Percentiles rank a stretch among this genome's conserved stretches.
phyloP scores from a whole-genome alignment of 768 basidiomycete species.

The Dendrothele bispora region DNA sequence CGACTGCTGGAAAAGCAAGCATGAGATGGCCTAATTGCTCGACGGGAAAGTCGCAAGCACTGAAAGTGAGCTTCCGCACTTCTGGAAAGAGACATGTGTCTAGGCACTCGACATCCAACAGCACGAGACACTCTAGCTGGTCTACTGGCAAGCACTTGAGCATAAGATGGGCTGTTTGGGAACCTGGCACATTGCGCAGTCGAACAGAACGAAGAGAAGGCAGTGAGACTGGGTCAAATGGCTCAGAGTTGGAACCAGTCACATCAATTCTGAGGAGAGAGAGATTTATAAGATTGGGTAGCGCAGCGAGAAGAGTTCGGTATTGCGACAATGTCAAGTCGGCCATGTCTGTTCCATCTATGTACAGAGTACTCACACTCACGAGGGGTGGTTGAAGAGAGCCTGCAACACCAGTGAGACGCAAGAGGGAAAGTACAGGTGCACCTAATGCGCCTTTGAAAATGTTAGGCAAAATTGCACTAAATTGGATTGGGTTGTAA shows the following conservation, averaged over 20 bases:
- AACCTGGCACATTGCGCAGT: too few species aligned
- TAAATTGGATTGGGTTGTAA: slow-evolving; percentile 30
- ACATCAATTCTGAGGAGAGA: slow-evolving; percentile 42
- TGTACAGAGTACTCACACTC: slow-evolving; percentile 38
- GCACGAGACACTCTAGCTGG: slow-evolving; percentile 31
- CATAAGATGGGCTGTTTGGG: too few species aligned
- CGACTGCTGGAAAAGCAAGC: slow-evolving; percentile 34
- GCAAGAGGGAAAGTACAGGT: slow-evolving; percentile 37
- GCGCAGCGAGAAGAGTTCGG: slow-evolving; percentile 29
- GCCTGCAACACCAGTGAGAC: slow-evolving; percentile 41
- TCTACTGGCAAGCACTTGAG: slow-evolving; percentile 37
- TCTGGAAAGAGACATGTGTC: slow-evolving; percentile 30
- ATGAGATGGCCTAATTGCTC: slow-evolving; percentile 30
- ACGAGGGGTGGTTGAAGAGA: slow-evolving; percentile 36
- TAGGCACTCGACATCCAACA: slow-evolving; percentile 35
- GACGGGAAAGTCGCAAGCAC: slow-evolving; percentile 32
- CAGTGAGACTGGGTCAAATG: slow-evolving; percentile 28
- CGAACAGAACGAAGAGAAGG: slow-evolving; percentile 39
- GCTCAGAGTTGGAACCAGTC: slow-evolving; percentile 5
- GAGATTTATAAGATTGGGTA: slow-evolving; percentile 38
- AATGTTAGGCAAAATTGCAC: slow-evolving; percentile 28
- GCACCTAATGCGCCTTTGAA: slow-evolving; percentile 30
- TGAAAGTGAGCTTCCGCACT: slow-evolving; percentile 32
- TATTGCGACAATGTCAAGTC: slow-evolving; percentile 36
- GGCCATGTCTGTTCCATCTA: slow-evolving; percentile 39